These are phyloP conservation scores for Lactifluus volemus DNA, from an alignment of 768 basidiomycete genomes.

Conservation along the genomic window DNA sequence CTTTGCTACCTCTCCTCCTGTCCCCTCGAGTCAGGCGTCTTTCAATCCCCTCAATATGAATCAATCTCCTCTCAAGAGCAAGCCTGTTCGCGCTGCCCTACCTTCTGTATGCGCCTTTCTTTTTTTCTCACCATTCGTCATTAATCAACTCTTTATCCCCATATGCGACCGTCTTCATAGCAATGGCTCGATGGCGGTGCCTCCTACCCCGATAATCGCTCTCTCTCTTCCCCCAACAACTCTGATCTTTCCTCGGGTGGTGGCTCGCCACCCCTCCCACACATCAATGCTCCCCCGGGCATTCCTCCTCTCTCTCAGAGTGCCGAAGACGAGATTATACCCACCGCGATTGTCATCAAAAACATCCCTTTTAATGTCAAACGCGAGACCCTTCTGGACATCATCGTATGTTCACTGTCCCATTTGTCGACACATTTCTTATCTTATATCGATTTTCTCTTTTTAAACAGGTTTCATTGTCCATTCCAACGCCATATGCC, in stretches of 20 bases:
- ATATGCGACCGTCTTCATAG: constrained; percentile 31
- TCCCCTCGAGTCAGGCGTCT: constrained; percentile 39
- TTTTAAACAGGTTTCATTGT: constrained; percentile 62
- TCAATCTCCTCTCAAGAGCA: constrained; percentile 69
- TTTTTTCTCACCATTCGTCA: constrained; percentile 17
- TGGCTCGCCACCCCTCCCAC: constrained; percentile 61
- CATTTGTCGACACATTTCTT: neutral
- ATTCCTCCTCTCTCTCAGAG: constrained; percentile 43
- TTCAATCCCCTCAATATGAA: constrained; percentile 46
- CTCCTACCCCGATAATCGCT: constrained; percentile 53
- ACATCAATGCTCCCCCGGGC: constrained; percentile 35
- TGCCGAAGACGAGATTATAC: constrained; percentile 87
- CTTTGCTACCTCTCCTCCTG: constrained; percentile 57
- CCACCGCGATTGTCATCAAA: constrained; percentile 99
- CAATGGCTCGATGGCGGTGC: constrained; percentile 76
- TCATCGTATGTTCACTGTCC: constrained; percentile 63
- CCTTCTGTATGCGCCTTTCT: constrained; percentile 48
- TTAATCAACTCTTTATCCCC: constrained; percentile 2
- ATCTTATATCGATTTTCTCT: constrained; percentile 3
- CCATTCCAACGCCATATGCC: constrained; percentile 95
- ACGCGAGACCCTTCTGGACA: constrained; percentile 90
- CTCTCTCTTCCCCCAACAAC: constrained; percentile 78
- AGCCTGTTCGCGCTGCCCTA: constrained; percentile 59
- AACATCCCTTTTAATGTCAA: constrained; percentile 99
- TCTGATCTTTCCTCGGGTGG: constrained; percentile 85